Conservation (phyloP, 1,139 yeast species). For the Blastobotrys proliferans region DNA sequence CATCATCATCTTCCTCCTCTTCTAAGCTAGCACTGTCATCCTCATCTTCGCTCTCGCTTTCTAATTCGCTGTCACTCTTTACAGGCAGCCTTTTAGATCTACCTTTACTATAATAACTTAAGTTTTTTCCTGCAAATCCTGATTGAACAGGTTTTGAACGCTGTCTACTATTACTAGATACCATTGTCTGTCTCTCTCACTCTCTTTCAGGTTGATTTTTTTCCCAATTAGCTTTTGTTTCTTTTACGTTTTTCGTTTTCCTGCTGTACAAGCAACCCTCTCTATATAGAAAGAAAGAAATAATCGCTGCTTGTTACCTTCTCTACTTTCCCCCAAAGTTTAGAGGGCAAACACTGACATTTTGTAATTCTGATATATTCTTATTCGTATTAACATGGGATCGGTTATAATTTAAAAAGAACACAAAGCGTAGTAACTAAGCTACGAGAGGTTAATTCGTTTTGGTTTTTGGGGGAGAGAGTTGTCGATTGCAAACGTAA, state of each 20-base stretch:
- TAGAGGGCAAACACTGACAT: conserved; percentile 10
- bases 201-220: neutral
- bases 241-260: neutral
- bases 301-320: neutral
- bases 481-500: neutral
- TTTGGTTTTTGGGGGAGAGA: neutral
- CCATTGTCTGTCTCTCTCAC: conserved; percentile 1
- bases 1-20: conserved; percentile 8
- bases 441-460: conserved; percentile 3
- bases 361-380: neutral
- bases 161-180: neutral
- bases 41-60: conserved; percentile 7
- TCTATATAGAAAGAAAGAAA: neutral
- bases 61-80: conserved; percentile 1
- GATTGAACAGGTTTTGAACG: conserved; percentile 1
- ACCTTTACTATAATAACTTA: conserved; percentile 8
- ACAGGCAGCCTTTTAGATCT: neutral
- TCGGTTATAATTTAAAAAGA: neutral
- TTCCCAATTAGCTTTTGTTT: neutral
- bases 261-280: neutral
- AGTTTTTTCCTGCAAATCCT: conserved; percentile 7
- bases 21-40: neutral
- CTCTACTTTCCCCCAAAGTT: conserved; percentile 3
- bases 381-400: conserved; percentile 8
- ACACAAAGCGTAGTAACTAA: conserved; percentile 2